Evolutionary conservation across 2,329 filamentous ascomycete species (phyloP).

Genomic region (Clarireedia monteithiana): DNA sequence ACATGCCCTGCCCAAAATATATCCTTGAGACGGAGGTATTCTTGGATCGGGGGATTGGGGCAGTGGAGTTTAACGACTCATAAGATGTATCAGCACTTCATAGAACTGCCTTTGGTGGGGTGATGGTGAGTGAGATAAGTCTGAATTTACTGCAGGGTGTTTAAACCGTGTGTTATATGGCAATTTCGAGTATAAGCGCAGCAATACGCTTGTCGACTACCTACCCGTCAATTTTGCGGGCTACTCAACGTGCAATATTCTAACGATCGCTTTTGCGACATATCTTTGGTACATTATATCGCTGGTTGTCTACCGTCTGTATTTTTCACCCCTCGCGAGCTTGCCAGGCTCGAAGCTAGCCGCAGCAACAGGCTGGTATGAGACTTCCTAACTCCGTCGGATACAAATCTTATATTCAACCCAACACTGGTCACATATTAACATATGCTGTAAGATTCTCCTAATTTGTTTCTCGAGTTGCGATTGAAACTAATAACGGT

Average conservation of each 20-base stretch:
- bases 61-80: too few relatives aligned
- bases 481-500: not conserved
- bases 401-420: not conserved
- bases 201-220: too few relatives aligned
- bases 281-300: not conserved
- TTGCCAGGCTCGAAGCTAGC: constrained; percentile 5
- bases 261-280: not conserved
- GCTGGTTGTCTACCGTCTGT: not conserved
- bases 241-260: not conserved
- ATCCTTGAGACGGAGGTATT: too few relatives aligned
- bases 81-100: too few relatives aligned
- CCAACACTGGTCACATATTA: not conserved
- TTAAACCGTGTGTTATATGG: too few relatives aligned
- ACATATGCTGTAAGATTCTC: not conserved
- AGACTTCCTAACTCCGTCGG: not conserved
- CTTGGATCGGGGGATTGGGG: too few relatives aligned
- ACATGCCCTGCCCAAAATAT: too few relatives aligned
- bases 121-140: too few relatives aligned
- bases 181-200: too few relatives aligned
- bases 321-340: not conserved
- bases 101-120: too few relatives aligned
- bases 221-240: not conserved
- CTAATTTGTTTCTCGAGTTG: not conserved
- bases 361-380: not conserved
- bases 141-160: too few relatives aligned